Base-by-base conservation (phyloP, 169 alveolate species). In the Plasmodium cynomolgi region DNA sequence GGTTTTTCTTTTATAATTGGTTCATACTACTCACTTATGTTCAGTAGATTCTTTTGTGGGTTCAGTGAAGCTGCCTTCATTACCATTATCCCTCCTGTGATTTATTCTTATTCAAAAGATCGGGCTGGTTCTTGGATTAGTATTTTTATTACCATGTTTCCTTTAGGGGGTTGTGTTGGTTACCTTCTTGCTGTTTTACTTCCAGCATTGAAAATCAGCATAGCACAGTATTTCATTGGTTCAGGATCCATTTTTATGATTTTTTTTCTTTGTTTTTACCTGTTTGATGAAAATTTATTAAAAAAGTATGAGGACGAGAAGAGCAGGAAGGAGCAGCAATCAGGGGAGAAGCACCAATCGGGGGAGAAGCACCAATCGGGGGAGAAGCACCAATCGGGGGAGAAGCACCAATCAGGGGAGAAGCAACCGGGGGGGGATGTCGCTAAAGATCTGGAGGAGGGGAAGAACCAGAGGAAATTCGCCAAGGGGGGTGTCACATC, bases 81-180 rank as follows among this genome's bases (percentile, higher is more conserved):
- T 41, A 86, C 93, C 0, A 86, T 86, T 34, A 77, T 77, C 11
- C 93, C 93, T 11, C 81, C 93, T 1, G 31, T 86, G 20, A 86
- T 86, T 33, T 86, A 75, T 86, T 86, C 93, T 3, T 86, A 86
- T 23, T 75, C 93, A 1, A 86, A 86, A n/a, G 71, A 77, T 86
- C 37, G 72, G 71, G 93, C 93, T 5, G 93, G 93, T 7, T 54
- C 93, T 1, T 86, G 93, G 93, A 86, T 86, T 31, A 86, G 93
- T 34, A 54, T 86, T 20, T 86, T 86, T 6, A 34, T 75, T n/a
- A 75, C 85, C 3, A 86, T 86, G 93, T 77, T 75, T 20, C 93
- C 93, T 2, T 56, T 86, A 29, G 93, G 93, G 3, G 85, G 86
- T 11, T 86, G 93, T 34, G 6, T 54, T 0, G 88, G 93, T 17